Conservation (phyloP, 2,329 filamentous ascomycete genomes). For the Cercospora zeae-maydis region DNA sequence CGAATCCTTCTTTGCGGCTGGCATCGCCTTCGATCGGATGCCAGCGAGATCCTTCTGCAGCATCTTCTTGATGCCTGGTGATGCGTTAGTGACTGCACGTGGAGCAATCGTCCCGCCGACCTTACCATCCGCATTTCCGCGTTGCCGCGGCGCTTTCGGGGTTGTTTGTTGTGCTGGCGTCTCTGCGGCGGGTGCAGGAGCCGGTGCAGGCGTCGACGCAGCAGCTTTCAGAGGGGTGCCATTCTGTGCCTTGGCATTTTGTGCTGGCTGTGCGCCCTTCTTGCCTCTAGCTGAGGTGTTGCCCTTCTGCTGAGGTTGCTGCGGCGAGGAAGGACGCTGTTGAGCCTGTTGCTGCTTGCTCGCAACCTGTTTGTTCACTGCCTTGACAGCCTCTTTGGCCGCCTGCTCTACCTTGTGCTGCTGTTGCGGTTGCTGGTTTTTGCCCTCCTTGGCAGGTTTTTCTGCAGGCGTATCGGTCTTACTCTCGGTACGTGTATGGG, state of each 20-base stretch:
- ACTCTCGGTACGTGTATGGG: slow-evolving; percentile 32
- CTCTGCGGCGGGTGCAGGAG: slow-evolving; percentile 40
- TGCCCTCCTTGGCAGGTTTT: slow-evolving; percentile 35
- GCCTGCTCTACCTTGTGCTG: slow-evolving; percentile 32
- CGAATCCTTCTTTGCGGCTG: slow-evolving; percentile 17
- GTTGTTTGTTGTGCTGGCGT: slow-evolving; percentile 20
- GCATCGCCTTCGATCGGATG: slow-evolving; percentile 43
- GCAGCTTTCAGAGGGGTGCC: slow-evolving; percentile 37
- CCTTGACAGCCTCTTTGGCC: slow-evolving; percentile 55
- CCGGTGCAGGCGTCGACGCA: slow-evolving; percentile 41
- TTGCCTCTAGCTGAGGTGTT: slow-evolving; percentile 32
- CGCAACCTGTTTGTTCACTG: slow-evolving; percentile 47
- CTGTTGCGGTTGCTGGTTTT: slow-evolving; percentile 35
- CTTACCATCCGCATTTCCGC: slow-evolving; percentile 22
- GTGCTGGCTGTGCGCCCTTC: slow-evolving; percentile 21
- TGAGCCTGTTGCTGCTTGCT: slow-evolving; percentile 30
- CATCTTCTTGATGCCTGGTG: slow-evolving; percentile 48
- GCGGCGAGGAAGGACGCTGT: slow-evolving; percentile 22
- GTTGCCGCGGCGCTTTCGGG: slow-evolving; percentile 28
- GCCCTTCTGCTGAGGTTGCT: slow-evolving; percentile 33
- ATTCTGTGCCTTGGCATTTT: slow-evolving; percentile 30
- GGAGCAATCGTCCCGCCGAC: background rate
- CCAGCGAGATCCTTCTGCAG: slow-evolving; percentile 59
- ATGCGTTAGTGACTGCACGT: slow-evolving; percentile 21
- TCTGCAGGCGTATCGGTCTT: slow-evolving; percentile 36